phyloP scores from a whole-genome alignment of 2,329 filamentous ascomycete genomes.

The Neonectria coccinea region DNA sequence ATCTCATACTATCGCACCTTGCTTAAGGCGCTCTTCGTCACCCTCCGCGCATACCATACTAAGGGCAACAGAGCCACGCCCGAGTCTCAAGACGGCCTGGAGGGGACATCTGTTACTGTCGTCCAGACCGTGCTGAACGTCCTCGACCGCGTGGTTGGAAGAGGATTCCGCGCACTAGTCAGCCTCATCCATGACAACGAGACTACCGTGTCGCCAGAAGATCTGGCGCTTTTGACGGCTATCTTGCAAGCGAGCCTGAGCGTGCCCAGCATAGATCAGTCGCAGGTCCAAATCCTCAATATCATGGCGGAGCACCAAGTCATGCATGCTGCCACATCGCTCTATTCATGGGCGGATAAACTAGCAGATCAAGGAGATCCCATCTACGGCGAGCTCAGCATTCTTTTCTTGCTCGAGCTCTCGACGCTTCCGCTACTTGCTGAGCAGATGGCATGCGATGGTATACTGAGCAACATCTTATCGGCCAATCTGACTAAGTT shows the following conservation, averaged over 20 bases:
- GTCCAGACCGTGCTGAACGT: conserved; percentile 80
- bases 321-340: conserved; percentile 82
- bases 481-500: conserved; percentile 83
- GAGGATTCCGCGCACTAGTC: conserved; percentile 85
- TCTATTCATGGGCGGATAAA: conserved; percentile 95
- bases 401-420: conserved; percentile 88
- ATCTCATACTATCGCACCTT: conserved; percentile 84
- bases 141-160: conserved; percentile 80
- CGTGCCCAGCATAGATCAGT: conserved; percentile 79
- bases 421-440: conserved; percentile 84
- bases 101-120: conserved; percentile 57
- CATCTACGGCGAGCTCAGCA: conserved; percentile 91
- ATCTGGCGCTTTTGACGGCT: conserved; percentile 88
- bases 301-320: conserved; percentile 78
- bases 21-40: conserved; percentile 86
- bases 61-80: conserved; percentile 46
- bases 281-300: conserved; percentile 76
- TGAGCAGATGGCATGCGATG: conserved; percentile 90
- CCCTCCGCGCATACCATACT: conserved; percentile 73
- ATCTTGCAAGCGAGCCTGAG: conserved; percentile 87
- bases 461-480: conserved; percentile 81
- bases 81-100: conserved; percentile 50
- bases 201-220: conserved; percentile 72
- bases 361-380: conserved; percentile 84
- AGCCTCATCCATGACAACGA: conserved; percentile 83